Base-by-base conservation (phyloP, 2,329 filamentous ascomycete genomes). In the Onygenales sp. region DNA sequence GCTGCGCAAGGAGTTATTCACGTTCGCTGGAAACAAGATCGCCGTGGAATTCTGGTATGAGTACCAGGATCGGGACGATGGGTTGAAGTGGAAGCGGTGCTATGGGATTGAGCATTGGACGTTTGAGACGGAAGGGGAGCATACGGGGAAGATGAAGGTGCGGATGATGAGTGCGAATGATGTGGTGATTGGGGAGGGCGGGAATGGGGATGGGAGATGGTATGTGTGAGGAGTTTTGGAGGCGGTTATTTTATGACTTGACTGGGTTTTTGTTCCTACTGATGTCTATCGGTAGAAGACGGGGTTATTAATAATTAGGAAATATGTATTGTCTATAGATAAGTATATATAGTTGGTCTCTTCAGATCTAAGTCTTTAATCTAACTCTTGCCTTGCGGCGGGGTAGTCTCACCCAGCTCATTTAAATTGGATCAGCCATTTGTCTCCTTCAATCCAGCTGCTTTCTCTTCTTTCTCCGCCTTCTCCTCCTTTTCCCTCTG, bases 11-110 rank as follows among this genome's bases (percentile, higher is more conserved):
- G 89, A 95, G 66, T 74, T 95, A 1, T 95, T 94, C 68, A 78
- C 87, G 1, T 93, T 89, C 63, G 77, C 72, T 0, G 83, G 84
- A 39, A 76, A 92, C 68, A 86, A 82, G 69, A 92, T 91, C 58
- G 89, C 89, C 1, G 89, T 94, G 21, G 88, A 95, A 65, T 94
- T 93, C 67, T 94, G 89, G 89, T 94, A 92, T 63, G 86, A 94
- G 69, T 91, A 83, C 71, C 79, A 83, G 58, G 87, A 92, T 62
- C 70, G 71, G 7, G 61, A 76, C 1, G 84, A 86, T 39, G 83
- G 62, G 9, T 67, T 73, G 70, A 68, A 88, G 66, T 95, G 89
- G 89, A 91, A 86, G 78, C 78, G 88, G n/a, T 90, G 86, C 44
- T 94, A 94, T 63, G 89, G 89, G 0, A 78, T 94, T 9, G 73